Base-by-base conservation (phyloP, 257 asterid genomes). In the Ilex asprella region DNA sequence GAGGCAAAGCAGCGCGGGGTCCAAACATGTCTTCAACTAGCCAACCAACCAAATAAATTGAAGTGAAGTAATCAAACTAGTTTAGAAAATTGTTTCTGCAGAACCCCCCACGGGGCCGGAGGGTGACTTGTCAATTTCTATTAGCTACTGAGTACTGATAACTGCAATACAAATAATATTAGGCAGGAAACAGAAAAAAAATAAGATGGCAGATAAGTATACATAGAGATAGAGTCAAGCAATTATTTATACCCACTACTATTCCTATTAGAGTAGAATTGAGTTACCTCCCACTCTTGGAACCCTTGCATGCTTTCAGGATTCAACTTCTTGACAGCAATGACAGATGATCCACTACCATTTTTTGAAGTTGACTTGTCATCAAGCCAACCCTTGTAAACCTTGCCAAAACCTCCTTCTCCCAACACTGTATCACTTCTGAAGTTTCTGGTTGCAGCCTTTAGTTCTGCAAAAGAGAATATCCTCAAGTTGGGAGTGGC, bases 321-420 rank as follows among this genome's bases (percentile, higher is more conserved):
- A 68, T 84, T 78, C 78, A 91, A 68, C 70, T 84, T 86, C 85
- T 91, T 91, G 8, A 91, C 93, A 55, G 98, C 98, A 69, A 88
- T 63, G 3, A 75, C 78, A 21, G 27, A 21, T 6, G 87, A 54
- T 35, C 85, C 85, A 32, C 68, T 73, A 3, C 70, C 78, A 31
- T 65, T 50, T 70, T 64, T 84, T 10, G 76, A 62, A 0, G 80
- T 35, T 54, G 76, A 69, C 74, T 76, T 84, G 16, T 81, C 87
- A 14, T 87, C 95, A 3, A 91, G 77, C 94, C 91, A 91, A 21
- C 98, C 98, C 67, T 86, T 91, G 85, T 82, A 86, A 35, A 91
- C 98, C 43, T 77, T 91, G 2, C 98, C 98, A 67, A 91, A 91
- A 16, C 96, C 98, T n/a, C 98, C 98, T 63, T 88, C 98, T 30